Conservation (phyloP, 768 basidiomycete genomes). For the Kwoniella sp. region DNA sequence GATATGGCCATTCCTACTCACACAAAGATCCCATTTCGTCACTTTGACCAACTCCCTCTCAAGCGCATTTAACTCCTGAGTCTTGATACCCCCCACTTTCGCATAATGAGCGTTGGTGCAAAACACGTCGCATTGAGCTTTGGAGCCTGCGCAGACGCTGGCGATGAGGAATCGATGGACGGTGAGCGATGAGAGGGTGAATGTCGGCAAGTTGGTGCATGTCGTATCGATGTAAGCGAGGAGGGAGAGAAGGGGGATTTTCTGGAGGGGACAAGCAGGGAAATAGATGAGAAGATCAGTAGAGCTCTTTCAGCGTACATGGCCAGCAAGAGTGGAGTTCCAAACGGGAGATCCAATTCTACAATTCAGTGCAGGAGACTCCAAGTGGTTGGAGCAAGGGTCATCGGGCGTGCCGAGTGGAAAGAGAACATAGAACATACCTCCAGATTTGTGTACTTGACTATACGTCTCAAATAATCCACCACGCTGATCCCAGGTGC, state of each 20-base stretch:
- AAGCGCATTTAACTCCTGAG: conserved; percentile 87
- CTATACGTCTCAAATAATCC: conserved; percentile 92
- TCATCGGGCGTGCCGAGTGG: too few species aligned
- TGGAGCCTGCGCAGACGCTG: conserved; percentile 86
- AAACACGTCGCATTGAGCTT: conserved; percentile 93
- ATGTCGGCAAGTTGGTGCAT: conserved; percentile 79
- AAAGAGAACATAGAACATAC: conserved; percentile 63
- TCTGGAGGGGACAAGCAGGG: conserved; percentile 31
- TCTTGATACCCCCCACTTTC: conserved; percentile 90
- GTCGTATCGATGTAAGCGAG: conserved; percentile 62
- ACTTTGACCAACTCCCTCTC: conserved; percentile 89
- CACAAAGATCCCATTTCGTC: conserved; percentile 93
- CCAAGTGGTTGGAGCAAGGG: background rate
- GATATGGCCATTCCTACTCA: conserved; percentile 59
- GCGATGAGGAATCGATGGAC: conserved; percentile 98
- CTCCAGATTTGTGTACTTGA: conserved; percentile 94
- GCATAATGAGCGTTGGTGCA: conserved; percentile 94
- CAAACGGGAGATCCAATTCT: background rate
- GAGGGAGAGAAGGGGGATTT: conserved; percentile 56
- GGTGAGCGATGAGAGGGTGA: conserved; percentile 92
- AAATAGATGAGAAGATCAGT: background rate
- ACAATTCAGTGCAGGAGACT: background rate
- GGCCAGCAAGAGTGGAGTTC: too few species aligned
- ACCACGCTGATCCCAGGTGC: conserved; percentile 83
- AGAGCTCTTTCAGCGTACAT: background rate